Percentiles rank a stretch among this genome's conserved stretches.
Conservation (phyloP, 805 yeast species). For the Nakazawaea holstii region DNA sequence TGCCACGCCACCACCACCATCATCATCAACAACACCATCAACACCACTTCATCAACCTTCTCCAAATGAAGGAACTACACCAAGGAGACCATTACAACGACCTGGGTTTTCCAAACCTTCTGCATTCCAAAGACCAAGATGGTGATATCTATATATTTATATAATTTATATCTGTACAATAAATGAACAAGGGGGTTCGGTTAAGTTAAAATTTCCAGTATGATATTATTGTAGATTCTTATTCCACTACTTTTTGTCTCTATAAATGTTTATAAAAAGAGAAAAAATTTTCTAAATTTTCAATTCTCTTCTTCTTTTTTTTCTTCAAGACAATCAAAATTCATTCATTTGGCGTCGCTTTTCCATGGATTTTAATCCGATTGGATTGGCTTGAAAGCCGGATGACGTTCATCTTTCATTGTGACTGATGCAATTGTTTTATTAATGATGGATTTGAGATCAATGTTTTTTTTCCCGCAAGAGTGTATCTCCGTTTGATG, state of each 20-base stretch:
- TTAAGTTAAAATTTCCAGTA: too few relatives aligned
- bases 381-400: constrained; percentile 6
- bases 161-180: too few relatives aligned
- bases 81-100: constrained; percentile 4
- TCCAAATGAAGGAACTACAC: not conserved
- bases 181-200: not conserved
- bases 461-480: not conserved
- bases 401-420: not conserved
- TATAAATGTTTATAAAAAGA: not conserved
- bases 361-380: not conserved
- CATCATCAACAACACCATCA: not conserved
- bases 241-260: not conserved
- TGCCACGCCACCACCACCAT: not conserved
- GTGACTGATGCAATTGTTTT: not conserved
- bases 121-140: constrained; percentile 7
- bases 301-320: not conserved
- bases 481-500: constrained; percentile 12
- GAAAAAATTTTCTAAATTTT: not conserved
- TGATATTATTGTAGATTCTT: not conserved
- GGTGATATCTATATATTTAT: not conserved
- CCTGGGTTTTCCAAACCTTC: constrained; percentile 9
- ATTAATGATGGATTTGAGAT: constrained; percentile 4
- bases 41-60: not conserved
- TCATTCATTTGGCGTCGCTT: constrained; percentile 10
- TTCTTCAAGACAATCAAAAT: constrained; percentile 3